Evolutionary conservation across 441 rosid species (phyloP), one percentile per base, ranked within the genome.

Genomic region (Viola pubescens): DNA sequence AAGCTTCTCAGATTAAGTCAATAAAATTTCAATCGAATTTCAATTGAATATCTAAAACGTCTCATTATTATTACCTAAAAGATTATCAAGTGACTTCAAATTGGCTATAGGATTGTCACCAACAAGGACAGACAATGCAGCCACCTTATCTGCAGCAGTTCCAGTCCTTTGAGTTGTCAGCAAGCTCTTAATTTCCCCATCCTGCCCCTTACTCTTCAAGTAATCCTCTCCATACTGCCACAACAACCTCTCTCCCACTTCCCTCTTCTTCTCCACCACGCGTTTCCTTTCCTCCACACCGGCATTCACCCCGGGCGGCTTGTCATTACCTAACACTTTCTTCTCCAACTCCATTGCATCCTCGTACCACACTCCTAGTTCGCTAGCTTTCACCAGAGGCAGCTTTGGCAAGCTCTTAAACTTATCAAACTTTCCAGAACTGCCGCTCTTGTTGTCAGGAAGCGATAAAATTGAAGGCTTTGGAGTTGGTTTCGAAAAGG

Each of bases 21-120:
- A n/a, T n/a, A n/a, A n/a, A n/a, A n/a, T n/a, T n/a, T n/a, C n/a
- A n/a, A n/a, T n/a, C n/a, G n/a, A n/a, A n/a, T n/a, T n/a, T n/a
- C n/a, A n/a, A n/a, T n/a, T n/a, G n/a, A n/a, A n/a, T n/a, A n/a
- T n/a, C n/a, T n/a, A n/a, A n/a, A n/a, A n/a, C n/a, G n/a, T n/a
- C n/a, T n/a, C n/a, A n/a, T n/a, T n/a, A n/a, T n/a, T n/a, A n/a
- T 61, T 26, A 88, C 98, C 97, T 70, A 94, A 65, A 51, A 94
- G 86, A 0, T 88, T 96, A 76, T 88, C 98, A 62, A 94, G 95
- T 6, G 98, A 84, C 73, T 85, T 78, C 82, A 94, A 71, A 74
- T 89, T 94, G 49, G 97, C 97, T 41, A 94, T 70, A 0, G 96
- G 87, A 59, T 94, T 94, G 77, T 89, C 96, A 38, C 88, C 98